Conservation (phyloP, 164 flowering plant species). For the Nymphaea thermarum region DNA sequence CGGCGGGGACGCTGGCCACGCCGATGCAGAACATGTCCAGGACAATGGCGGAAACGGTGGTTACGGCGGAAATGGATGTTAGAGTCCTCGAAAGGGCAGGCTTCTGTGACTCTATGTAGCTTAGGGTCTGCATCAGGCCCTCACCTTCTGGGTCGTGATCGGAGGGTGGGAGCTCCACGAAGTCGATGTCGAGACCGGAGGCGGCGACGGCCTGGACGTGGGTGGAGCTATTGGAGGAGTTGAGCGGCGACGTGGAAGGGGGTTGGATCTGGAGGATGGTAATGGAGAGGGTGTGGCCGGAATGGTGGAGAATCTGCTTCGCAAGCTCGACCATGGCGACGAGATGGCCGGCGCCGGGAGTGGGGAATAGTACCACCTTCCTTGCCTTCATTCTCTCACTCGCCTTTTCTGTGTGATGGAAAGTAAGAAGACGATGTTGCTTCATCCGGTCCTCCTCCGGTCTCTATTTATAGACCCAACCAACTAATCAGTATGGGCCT, state of each 20-base stretch:
- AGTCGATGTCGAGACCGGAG: too few relatives aligned
- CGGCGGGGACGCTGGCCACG: constrained; percentile 7
- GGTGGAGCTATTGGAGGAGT: background rate
- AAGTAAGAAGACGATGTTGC: too few relatives aligned
- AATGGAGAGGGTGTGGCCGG: constrained; percentile 26
- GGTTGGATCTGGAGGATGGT: constrained; percentile 21
- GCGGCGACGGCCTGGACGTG: background rate
- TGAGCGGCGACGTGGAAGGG: constrained; percentile 12
- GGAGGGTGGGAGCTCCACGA: too few relatives aligned
- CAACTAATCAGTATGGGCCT: too few relatives aligned
- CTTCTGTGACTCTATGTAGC: constrained; percentile 4
- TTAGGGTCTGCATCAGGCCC: background rate
- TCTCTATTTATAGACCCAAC: too few relatives aligned
- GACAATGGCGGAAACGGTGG: constrained; percentile 14
- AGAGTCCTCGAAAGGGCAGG: constrained; percentile 4
- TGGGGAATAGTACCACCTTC: constrained; percentile 9
- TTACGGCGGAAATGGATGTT: background rate
- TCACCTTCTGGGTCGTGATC: too few relatives aligned
- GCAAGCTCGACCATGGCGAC: constrained; percentile 8
- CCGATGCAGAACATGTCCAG: constrained; percentile 24
- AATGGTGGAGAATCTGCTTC: constrained; percentile 18
- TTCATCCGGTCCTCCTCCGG: too few relatives aligned
- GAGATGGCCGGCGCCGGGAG: constrained; percentile 10
- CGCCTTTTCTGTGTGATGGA: too few relatives aligned
- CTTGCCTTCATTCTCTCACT: too few relatives aligned